Evolutionary conservation across 2,329 filamentous ascomycete genomes (phyloP).

Genomic region (Cadophora malorum): DNA sequence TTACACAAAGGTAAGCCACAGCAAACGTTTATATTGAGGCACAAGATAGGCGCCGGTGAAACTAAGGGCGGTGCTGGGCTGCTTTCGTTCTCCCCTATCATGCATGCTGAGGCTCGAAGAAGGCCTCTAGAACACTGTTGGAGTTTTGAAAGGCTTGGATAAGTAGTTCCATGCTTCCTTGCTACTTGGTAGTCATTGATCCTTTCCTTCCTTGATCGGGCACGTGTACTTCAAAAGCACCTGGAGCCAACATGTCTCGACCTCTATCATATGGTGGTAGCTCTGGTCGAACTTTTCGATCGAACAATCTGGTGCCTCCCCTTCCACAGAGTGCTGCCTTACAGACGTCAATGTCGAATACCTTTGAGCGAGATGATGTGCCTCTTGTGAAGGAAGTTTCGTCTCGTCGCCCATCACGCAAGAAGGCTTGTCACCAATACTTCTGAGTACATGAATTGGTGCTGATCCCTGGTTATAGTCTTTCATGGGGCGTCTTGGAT

Average conservation of each 20-base stretch:
- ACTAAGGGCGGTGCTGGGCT: conserved; percentile 2
- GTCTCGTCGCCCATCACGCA: not conserved
- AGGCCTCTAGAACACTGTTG: not conserved
- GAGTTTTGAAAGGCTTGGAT: not conserved
- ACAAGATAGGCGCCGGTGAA: conserved; percentile 2
- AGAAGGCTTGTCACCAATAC: not conserved
- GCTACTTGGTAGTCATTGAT: not conserved
- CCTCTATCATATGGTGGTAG: conserved; percentile 5
- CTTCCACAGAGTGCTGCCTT: conserved; percentile 1
- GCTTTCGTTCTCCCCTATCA: not conserved
- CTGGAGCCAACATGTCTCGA: conserved; percentile 3
- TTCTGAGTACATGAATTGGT: not conserved
- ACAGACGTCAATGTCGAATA: conserved; percentile 8
- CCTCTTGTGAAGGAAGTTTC: conserved; percentile 1
- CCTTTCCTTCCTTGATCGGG: not conserved
- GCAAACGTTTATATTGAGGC: not conserved
- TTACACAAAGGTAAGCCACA: not conserved
- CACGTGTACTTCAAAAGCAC: not conserved
- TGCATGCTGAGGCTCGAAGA: not conserved
- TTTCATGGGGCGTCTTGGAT: not conserved
- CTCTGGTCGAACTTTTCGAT: conserved; percentile 12
- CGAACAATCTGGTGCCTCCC: not conserved
- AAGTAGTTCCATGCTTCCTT: not conserved
- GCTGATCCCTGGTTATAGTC: not conserved
- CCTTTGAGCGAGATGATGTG: conserved; percentile 13